These are phyloP conservation scores for Croton laevigatus DNA, from an alignment of 441 rosid species.

Conservation along the genomic window DNA sequence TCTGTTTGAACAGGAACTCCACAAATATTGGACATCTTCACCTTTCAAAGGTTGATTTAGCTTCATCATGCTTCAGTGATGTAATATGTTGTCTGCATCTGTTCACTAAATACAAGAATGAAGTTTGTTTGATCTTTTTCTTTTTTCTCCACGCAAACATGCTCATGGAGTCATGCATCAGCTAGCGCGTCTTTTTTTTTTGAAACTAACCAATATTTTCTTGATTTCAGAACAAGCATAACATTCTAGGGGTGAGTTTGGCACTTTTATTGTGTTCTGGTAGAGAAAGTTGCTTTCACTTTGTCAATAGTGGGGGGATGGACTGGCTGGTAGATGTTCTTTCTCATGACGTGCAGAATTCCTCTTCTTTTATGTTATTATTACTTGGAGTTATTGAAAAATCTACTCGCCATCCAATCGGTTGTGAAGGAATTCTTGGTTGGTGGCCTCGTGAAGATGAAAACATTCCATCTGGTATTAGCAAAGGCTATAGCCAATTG, in stretches of 20 bases:
- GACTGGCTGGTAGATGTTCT: slow-evolving; percentile 60
- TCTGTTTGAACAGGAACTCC: slow-evolving; percentile 43
- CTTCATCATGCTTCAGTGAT: background rate
- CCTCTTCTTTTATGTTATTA: slow-evolving; percentile 53
- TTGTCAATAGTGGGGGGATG: slow-evolving; percentile 81
- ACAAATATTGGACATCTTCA: slow-evolving; percentile 39
- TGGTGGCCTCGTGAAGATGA: slow-evolving; percentile 99
- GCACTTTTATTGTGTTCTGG: slow-evolving; percentile 81
- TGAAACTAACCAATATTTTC: slow-evolving; percentile 21
- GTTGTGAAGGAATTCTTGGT: slow-evolving; percentile 90
- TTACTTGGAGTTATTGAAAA: slow-evolving; percentile 87
- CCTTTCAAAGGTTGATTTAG: slow-evolving; percentile 61
- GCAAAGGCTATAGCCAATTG: slow-evolving; percentile 78
- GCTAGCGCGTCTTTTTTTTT: background rate
- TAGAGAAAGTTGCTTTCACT: slow-evolving; percentile 92
- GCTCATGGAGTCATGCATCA: background rate
- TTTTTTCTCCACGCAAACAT: background rate
- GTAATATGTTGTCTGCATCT: background rate
- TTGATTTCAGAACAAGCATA: slow-evolving; percentile 59
- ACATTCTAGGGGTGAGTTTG: slow-evolving; percentile 68
- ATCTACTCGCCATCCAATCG: slow-evolving; percentile 86
- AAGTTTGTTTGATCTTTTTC: background rate
- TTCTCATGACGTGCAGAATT: slow-evolving; percentile 45
- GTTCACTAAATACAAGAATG: slow-evolving; percentile 5
- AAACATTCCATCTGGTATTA: slow-evolving; percentile 60